Evolutionary conservation across 371 early-diverging fungal species (phyloP).

Genomic region (Phascolomyces articulosus): DNA sequence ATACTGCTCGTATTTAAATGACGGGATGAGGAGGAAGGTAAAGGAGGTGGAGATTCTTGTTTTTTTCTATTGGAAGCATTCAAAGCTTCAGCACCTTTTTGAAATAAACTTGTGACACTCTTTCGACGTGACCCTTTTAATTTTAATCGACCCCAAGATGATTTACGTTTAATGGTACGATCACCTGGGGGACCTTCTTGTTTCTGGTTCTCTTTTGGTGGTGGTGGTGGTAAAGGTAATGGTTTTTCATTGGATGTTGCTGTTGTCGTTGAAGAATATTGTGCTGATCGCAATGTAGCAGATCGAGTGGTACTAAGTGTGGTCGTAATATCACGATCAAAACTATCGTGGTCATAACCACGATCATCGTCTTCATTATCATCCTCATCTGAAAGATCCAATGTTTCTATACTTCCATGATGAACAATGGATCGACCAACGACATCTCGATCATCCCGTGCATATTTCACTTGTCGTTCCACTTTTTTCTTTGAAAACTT

Average conservation of each 20-base stretch:
- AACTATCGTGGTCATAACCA: not conserved
- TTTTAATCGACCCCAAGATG: slow-evolving; percentile 24
- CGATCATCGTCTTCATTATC: not conserved
- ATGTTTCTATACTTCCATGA: slow-evolving; percentile 3
- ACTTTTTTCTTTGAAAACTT: slow-evolving; percentile 48
- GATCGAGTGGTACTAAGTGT: slow-evolving; percentile 12
- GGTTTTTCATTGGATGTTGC: not conserved
- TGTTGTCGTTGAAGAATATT: not conserved
- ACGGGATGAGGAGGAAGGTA: not conserved
- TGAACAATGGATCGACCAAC: not conserved
- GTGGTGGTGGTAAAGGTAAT: not conserved
- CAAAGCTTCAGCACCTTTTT: slow-evolving; percentile 18
- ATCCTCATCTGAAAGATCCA: not conserved
- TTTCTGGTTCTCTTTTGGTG: not conserved
- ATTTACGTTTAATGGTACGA: slow-evolving; percentile 13
- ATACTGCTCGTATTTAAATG: slow-evolving; percentile 2
- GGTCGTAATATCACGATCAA: not conserved
- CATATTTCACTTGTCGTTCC: slow-evolving; percentile 32
- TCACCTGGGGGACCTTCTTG: not conserved
- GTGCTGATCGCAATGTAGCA: slow-evolving; percentile 12
- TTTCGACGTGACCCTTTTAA: slow-evolving; percentile 17
- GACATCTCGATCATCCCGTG: slow-evolving; percentile 18
- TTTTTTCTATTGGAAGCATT: slow-evolving; percentile 3
- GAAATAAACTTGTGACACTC: slow-evolving; percentile 19
- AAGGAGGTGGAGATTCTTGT: slow-evolving; percentile 4